Evolutionary conservation across 257 asterid species (phyloP), one percentile per base, ranked within the genome.

Genomic region (Linaria vulgaris): DNA sequence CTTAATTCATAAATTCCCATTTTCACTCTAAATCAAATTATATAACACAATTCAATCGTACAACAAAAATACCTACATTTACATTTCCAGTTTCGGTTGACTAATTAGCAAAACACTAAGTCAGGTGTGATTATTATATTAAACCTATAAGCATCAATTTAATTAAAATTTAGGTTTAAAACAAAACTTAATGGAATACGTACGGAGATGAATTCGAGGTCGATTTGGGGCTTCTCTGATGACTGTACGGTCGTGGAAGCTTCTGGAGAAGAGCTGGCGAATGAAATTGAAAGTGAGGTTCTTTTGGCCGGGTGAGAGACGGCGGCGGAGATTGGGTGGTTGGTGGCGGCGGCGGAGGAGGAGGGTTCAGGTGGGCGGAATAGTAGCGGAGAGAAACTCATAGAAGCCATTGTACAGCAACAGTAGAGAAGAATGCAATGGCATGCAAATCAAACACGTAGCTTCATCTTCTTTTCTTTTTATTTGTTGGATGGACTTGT

Each of bases 131-230:
- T n/a, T n/a, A n/a, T n/a, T 9, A 5, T 44, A 44, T 19, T 44
- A 44, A 12, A 8, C 4, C 15, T 12, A 12, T 44, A 44, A 44
- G 49, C n/a, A 5, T 13, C 13, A 44, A 5, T n/a, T n/a, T 3
- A 44, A 44, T 3, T 44, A 13, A 12, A 56, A 56, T 27, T 25
- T 17, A 1, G 16, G 13, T 12, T 19, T 38, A 55, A 6, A 22
- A 3, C 4, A 1, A n/a, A n/a, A n/a, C n/a, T n/a, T n/a, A n/a
- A 27, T 27, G 34, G 3, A 27, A 14, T 45, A 51, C 16, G 6
- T 71, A 85, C 95, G 83, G 88, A 94, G 39, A 88, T 6, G 78
- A 91, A 88, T 76, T 88, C 87, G 1, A 91, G 80, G 80, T 88
- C 84, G 66, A 91, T 91, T 67, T 68, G 69, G 7, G 94, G 88